These are phyloP conservation scores for Globisporangium canariense DNA, from an alignment of 352 stramenopile species.

Conservation along the genomic window DNA sequence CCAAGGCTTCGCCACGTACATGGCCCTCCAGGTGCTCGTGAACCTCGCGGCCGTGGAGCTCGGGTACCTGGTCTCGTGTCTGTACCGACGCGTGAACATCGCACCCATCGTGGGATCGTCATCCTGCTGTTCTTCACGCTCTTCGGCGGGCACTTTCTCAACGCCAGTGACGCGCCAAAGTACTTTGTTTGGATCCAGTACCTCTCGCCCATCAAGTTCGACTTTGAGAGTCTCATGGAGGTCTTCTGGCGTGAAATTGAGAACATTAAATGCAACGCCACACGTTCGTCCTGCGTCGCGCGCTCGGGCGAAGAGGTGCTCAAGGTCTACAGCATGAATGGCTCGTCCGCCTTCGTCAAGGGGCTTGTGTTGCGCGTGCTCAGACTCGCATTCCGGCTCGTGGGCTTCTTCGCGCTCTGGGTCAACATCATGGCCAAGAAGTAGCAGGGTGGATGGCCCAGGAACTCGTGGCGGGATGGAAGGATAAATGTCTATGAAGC, in stretches of 20 bases:
- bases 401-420: slow-evolving; percentile 33
- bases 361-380: slow-evolving; percentile 31
- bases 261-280: slow-evolving; percentile 30
- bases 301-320: slow-evolving; percentile 23
- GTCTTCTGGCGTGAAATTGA: slow-evolving; percentile 37
- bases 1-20: slow-evolving; percentile 26
- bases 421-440: slow-evolving; percentile 20
- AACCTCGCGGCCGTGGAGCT: slow-evolving; percentile 29
- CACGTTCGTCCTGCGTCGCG: not conserved
- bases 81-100: slow-evolving; percentile 28
- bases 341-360: slow-evolving; percentile 21
- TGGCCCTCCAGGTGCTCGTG: slow-evolving; percentile 34
- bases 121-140: slow-evolving; percentile 46
- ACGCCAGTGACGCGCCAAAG: slow-evolving; percentile 24
- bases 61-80: slow-evolving; percentile 39
- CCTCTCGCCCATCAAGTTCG: slow-evolving; percentile 55
- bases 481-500: not conserved
- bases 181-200: slow-evolving; percentile 66
- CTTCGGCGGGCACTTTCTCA: slow-evolving; percentile 49
- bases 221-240: slow-evolving; percentile 42
- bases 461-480: not conserved
- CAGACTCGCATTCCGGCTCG: slow-evolving; percentile 28
- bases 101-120: slow-evolving; percentile 38
- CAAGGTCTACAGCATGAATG: slow-evolving; percentile 41
- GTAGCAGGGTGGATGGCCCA: not conserved